These are phyloP conservation scores for Globisporangium viniferum DNA, from an alignment of 352 stramenopile species.

Conservation along the genomic window DNA sequence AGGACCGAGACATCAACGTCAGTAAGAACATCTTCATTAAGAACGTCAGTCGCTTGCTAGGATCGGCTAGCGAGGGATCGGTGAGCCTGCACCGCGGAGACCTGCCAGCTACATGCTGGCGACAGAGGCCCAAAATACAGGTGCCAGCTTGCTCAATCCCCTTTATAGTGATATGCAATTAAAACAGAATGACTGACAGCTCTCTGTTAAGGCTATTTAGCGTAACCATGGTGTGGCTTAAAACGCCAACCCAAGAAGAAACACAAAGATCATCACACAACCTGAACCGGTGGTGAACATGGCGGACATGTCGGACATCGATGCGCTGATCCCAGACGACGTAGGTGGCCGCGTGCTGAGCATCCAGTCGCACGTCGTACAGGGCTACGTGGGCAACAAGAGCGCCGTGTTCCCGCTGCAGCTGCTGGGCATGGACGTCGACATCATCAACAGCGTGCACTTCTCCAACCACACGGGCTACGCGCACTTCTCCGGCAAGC, in stretches of 20 bases:
- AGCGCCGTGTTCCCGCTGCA: conserved; percentile 84
- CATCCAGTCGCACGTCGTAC: conserved; percentile 87
- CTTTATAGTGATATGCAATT: not conserved
- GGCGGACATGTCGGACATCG: conserved; percentile 4
- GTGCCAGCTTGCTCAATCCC: not conserved
- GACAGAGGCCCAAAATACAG: no score
- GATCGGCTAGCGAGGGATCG: no score
- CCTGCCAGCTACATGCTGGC: no score
- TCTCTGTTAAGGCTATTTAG: not conserved
- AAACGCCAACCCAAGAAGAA: not conserved
- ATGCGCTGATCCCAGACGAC: conserved; percentile 22
- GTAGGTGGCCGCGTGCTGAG: conserved; percentile 68
- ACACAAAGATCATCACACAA: not conserved
- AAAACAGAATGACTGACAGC: not conserved
- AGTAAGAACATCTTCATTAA: no score
- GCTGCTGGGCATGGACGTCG: conserved; percentile 81
- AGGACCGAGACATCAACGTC: no score
- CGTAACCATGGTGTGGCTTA: not conserved
- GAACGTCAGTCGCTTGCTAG: no score
- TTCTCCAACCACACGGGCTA: conserved; percentile 89
- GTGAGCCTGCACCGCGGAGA: no score
- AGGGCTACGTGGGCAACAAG: conserved; percentile 87
- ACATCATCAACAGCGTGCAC: conserved; percentile 87
- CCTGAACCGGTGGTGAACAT: not conserved
- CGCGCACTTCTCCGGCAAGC: conserved; percentile 65